phyloP scores from a whole-genome alignment of 2,329 filamentous ascomycete species.

The Fusarium nanum region DNA sequence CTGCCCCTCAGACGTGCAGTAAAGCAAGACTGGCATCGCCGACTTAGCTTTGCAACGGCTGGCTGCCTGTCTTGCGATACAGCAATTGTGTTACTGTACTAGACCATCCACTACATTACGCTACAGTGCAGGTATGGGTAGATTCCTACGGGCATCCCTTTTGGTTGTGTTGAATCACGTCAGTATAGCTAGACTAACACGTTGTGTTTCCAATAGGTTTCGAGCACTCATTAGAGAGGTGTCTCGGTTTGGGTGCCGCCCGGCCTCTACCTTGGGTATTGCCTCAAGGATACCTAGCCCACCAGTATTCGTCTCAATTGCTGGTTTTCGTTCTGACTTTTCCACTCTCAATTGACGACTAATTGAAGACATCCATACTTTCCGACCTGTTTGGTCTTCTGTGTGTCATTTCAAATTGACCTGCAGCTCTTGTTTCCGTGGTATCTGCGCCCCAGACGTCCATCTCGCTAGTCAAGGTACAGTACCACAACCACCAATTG shows the following conservation, averaged over 20 bases:
- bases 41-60: constrained; percentile 14
- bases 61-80: constrained; percentile 9
- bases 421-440: constrained; percentile 21
- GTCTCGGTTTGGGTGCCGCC: constrained; percentile 16
- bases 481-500: constrained; percentile 29
- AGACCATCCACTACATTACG: background rate
- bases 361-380: constrained; percentile 21
- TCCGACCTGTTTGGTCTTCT: background rate
- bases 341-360: constrained; percentile 1
- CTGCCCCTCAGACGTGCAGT: constrained; percentile 34
- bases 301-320: background rate
- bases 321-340: background rate
- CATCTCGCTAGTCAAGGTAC: constrained; percentile 24
- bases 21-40: constrained; percentile 9
- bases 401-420: constrained; percentile 8
- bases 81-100: background rate
- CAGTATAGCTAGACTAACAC: constrained; percentile 23
- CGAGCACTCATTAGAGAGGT: constrained; percentile 12
- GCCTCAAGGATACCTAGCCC: constrained; percentile 12
- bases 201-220: constrained; percentile 34
- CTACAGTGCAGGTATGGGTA: constrained; percentile 16
- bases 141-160: constrained; percentile 2
- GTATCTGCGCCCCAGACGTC: constrained; percentile 24
- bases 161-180: constrained; percentile 20
- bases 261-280: constrained; percentile 1